Conservation (phyloP, 1,284 basidiomycete species). For the Boletellus sp. region DNA sequence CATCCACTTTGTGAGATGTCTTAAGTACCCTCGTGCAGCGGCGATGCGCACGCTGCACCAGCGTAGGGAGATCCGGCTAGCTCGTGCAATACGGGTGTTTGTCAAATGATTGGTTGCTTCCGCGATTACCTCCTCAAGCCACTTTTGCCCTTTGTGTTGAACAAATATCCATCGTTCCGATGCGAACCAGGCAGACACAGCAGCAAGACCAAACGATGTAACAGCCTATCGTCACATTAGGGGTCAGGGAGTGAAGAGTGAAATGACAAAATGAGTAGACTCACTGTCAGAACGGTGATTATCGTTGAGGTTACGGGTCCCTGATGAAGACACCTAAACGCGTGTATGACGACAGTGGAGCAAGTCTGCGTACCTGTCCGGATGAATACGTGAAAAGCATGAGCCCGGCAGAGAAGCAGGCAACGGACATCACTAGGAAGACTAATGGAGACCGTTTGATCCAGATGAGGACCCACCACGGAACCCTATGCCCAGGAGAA, state of each 20-base stretch:
- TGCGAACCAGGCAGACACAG: constrained; percentile 75
- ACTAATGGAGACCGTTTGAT: constrained; percentile 55
- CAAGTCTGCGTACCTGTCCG: constrained; percentile 36
- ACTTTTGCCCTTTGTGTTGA: constrained; percentile 67
- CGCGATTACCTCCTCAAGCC: constrained; percentile 66
- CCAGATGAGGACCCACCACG: constrained; percentile 54
- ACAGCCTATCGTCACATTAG: constrained; percentile 29
- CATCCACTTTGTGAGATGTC: constrained; percentile 25
- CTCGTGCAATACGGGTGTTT: constrained; percentile 38
- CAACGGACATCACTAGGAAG: constrained; percentile 57
- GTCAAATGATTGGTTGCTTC: constrained; percentile 46
- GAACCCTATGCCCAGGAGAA: constrained; percentile 53
- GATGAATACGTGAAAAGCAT: constrained; percentile 53
- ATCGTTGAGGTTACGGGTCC: constrained; percentile 58
- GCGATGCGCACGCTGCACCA: constrained; percentile 26
- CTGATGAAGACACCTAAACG: constrained; percentile 35
- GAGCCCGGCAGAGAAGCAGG: constrained; percentile 54
- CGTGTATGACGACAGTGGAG: constrained; percentile 22
- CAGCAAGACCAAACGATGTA: constrained; percentile 70
- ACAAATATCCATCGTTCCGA: constrained; percentile 71
- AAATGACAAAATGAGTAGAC: constrained; percentile 10
- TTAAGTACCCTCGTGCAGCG: constrained; percentile 21
- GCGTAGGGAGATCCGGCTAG: constrained; percentile 22
- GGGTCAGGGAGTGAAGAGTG: constrained; percentile 10
- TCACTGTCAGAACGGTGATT: constrained; percentile 69